Evolutionary conservation across 2,329 filamentous ascomycete genomes (phyloP), one percentile per base, ranked within the genome.

Genomic region (Colletotrichum phormii): DNA sequence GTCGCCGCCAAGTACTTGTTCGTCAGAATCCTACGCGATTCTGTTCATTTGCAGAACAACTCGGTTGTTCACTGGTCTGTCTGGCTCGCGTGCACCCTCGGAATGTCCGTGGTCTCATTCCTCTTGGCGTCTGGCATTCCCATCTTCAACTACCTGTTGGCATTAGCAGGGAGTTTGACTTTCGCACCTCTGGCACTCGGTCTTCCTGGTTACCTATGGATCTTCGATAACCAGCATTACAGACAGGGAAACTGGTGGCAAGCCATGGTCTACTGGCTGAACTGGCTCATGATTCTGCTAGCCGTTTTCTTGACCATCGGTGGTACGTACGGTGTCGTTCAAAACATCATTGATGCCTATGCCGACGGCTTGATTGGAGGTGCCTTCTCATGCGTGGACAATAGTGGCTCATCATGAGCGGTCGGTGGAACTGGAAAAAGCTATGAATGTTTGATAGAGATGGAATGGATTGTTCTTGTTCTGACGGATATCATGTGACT

Each of bases 271-370:
- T 83, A 79, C 71, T 80, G 78, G 62, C 77, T 83, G 46, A 80
- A 81, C 70, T 80, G 78, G 78, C 65, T 78, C 18, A 77, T 85
- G 78, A 81, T 84, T 63, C 57, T 77, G 0, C 65, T 84, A 0
- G 82, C 80, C 0, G 77, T 76, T 0, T 85, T 85, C 69, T 46
- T 85, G 73, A 83, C 80, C 1, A 73, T 84, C 24, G 82, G 81
- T 15, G 84, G 84, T 3, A 86, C 83, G 2, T 84, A 84, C 66
- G 82, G 86, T 46, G 85, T 87, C 2, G 83, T 89, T 29, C 81
- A 86, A 68, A 81, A 86, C 74, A 88, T 90, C 72, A 86, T 86
- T 64, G 80, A 86, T 64, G 87, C 88, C 0, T 89, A 89, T 76
- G 83, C 81, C 4, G 81, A 81, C 60, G 85, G 84, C 0, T 77